Percentiles rank a stretch among this genome's conserved stretches.
phyloP scores from a whole-genome alignment of 331 rosid genomes.

The Arachis monticola region DNA sequence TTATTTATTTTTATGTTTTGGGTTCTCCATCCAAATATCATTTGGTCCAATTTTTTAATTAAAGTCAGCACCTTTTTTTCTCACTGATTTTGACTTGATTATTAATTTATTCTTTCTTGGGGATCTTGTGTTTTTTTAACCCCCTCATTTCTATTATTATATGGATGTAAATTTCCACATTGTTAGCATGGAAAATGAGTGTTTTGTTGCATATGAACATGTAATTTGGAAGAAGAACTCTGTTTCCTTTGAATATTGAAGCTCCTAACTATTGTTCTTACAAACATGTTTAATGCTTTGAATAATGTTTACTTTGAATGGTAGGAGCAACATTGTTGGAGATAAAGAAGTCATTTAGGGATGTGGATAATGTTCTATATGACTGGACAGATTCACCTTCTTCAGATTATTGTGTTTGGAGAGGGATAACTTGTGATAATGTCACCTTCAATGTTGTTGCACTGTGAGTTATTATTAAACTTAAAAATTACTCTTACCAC shows the following conservation, averaged over 20 bases:
- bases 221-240: too few relatives aligned
- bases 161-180: conserved; percentile 14
- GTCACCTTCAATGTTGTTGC: conserved; percentile 78
- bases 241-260: background rate
- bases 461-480: conserved; percentile 62
- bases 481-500: too few relatives aligned
- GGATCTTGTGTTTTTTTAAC: conserved; percentile 12
- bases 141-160: conserved; percentile 1
- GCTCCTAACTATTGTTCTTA: conserved; percentile 8
- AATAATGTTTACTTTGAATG: conserved; percentile 17
- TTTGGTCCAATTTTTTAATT: background rate
- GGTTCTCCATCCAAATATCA: conserved; percentile 36
- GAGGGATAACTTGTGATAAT: conserved; percentile 91
- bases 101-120: background rate
- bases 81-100: conserved; percentile 23
- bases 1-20: background rate
- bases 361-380: conserved; percentile 85
- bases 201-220: too few relatives aligned
- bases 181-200: background rate
- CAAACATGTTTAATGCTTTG: conserved; percentile 12
- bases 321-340: conserved; percentile 82
- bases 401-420: conserved; percentile 90
- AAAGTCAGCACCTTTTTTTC: conserved; percentile 41
- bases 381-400: conserved; percentile 90
- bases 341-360: conserved; percentile 90